Base-by-base conservation (phyloP, 768 basidiomycete genomes). In the Galerina sulciceps region DNA sequence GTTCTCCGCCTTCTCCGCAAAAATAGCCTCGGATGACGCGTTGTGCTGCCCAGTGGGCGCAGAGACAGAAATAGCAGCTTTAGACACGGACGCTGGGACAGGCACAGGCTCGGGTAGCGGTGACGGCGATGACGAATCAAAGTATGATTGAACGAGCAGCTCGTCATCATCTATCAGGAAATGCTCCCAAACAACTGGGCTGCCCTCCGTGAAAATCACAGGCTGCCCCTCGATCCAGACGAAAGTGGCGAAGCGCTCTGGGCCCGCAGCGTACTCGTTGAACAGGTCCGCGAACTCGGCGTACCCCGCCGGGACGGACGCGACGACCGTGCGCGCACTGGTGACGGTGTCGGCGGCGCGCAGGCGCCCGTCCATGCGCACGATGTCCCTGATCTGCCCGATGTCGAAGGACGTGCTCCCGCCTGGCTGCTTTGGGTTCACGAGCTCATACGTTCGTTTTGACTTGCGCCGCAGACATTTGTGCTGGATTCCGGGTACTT, bases 311-410 rank as follows among this genome's bases (percentile, higher is more conserved):
- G 65, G 65, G 10, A 66, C 57, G 35, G 61, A 55, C 22, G 36
- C 15, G 13, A 61, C 40, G 13, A 58, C 40, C 2, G 26, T 8
- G 26, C 4, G 26, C 26, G 26, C 26, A 31, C 4, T 8, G 26
- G 26, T 8, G 26, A 31, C 26, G 26, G 26, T 31, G 18, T 47
- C 55, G 38, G 51, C 53, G 22, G 59, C 57, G 20, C 65, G 59
- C 46, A 66, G 48, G 13, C 61, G 57, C 31, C 36, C 34, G 42
- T 66, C 65, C 65, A 66, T 66, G 20, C 53, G 56, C 13, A 66
- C 61, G 31, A 66, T 66, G 34, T 61, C 57, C 44, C 44, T 66
- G 41, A 66, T 53, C 55, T 66, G 65, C 23, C 61, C 65, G 26
- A 63, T 45, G 48, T 66, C 65, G 43, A 63, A 66, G n/a, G 61